Evolutionary conservation across 345 rosid genomes (phyloP), one percentile per base, ranked within the genome.

Genomic region (Bruguiera sexangula): DNA sequence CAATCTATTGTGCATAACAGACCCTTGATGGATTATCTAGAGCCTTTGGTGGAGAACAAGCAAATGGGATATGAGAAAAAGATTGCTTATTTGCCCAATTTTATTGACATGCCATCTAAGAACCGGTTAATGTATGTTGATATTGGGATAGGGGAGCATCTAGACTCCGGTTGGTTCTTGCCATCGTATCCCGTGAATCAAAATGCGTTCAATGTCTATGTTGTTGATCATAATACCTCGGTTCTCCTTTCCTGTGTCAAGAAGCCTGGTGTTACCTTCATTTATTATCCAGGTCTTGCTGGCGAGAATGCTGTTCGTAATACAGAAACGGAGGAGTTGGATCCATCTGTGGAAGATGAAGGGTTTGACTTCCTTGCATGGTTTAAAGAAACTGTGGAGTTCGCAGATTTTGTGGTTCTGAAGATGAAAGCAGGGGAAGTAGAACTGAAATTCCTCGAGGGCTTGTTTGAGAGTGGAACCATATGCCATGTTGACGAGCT

Each of bases 401-500:
- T 76, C 4, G 91, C 95, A 66, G 97, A 88, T 67, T 91, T 87
- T 19, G 86, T 91, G 79, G 90, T 94, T 18, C 67, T 91, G 78
- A 91, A 91, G 83, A 87, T 91, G 93, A 94, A 84, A 80, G 78
- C 85, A 6, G 91, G 87, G 26, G 81, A 81, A 9, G 75, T 73
- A 0, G 97, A 88, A 58, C 55, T 91, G 73, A 85, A 80, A 78
- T 88, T 88, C 70, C 87, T 94, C 0, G 30, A 71, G 0, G 95
- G 81, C n/a, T 74, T 93, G 77, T 76, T 91, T 16, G 78, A 77
- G 66, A 89, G 84, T 3, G 97, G 96, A 63, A 72, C 77, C n/a
- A 81, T 91, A 64, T 91, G 97, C 86, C 82, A 73, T 3, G 84
- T 89, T n/a, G 92, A 94, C 20, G 97, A 94, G 79, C 81, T 94